Conservation (phyloP, 2,329 filamentous ascomycete genomes). For the Monosporascus sp. region DNA sequence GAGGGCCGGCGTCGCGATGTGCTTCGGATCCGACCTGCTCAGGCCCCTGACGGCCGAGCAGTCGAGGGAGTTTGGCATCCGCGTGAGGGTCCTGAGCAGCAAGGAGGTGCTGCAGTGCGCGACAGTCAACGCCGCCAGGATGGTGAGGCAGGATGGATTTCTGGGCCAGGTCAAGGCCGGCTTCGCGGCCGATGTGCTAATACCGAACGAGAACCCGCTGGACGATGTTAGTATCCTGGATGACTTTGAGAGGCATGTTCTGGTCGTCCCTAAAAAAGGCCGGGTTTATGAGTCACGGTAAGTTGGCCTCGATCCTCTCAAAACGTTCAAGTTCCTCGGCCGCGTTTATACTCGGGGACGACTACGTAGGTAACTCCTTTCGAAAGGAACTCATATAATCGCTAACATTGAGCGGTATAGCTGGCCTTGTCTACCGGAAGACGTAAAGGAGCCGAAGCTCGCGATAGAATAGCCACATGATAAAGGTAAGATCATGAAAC, state of each 20-base stretch:
- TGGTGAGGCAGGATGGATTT: slow-evolving; percentile 35
- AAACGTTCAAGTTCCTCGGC: not conserved
- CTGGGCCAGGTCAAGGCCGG: slow-evolving; percentile 42
- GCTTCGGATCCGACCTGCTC: slow-evolving; percentile 46
- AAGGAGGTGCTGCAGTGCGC: slow-evolving; percentile 7
- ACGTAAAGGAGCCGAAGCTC: not conserved
- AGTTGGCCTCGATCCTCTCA: not conserved
- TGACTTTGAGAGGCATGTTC: slow-evolving; percentile 35
- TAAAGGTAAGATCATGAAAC: too few species aligned
- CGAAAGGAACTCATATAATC: not conserved
- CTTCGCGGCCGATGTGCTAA: slow-evolving; percentile 42
- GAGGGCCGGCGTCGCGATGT: slow-evolving; percentile 44
- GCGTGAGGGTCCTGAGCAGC: slow-evolving; percentile 31
- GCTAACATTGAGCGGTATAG: not conserved
- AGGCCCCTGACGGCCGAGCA: slow-evolving; percentile 40
- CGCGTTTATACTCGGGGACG: too few species aligned
- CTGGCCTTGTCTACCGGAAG: not conserved
- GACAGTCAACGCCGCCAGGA: slow-evolving; percentile 38
- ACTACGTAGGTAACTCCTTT: not conserved
- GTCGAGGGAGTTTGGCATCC: slow-evolving; percentile 39
- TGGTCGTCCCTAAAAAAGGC: slow-evolving; percentile 47
- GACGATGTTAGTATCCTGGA: slow-evolving; percentile 44
- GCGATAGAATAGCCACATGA: not conserved
- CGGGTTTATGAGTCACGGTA: slow-evolving; percentile 26
- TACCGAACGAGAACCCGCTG: slow-evolving; percentile 44